Base-by-base conservation (phyloP, 306 rosid species). In the Notholithocarpus densiflorus region DNA sequence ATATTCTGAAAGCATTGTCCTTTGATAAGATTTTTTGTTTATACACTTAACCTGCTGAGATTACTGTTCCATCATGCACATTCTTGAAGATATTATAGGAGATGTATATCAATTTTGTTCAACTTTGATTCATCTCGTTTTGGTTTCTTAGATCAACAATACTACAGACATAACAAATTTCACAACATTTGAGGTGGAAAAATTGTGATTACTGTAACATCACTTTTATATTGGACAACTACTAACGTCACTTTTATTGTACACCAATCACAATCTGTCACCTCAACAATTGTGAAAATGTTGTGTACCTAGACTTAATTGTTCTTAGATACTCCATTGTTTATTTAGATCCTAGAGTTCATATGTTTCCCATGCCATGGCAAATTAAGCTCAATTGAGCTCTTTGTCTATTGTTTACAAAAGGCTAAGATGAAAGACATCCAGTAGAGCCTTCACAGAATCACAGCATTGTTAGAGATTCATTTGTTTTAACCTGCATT, bases 371-470 rank as follows among this genome's bases (percentile, higher is more conserved):
- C 11, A 40, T 40, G 45, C 45, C 45, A 40, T 40, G 45, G 45
- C 11, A 40, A 40, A 40, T 40, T 8, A 8, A n/a, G n/a, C n/a
- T n/a, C n/a, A n/a, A n/a, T n/a, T n/a, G n/a, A 26, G 66, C 56
- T 69, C 18, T 71, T 82, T 84, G 11, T 37, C 52, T 70, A 31
- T 77, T 19, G 61, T 56, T 68, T 24, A 19, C 27, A 21, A 8
- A 40, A 40, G 0, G 45, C 45, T 40, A 43, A 64, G 71, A 64
- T 15, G 21, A 64, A 31, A 64, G 71, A 65, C 18, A 23, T 26
- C 53, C 20, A 7, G 45, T 37, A 9, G 24, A 17, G 24, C 72
- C n/a, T 29, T 17, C 27, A 24, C 45, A 40, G 12, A 40, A 40
- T 40, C 11, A 40, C 57, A 23, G 21, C 68, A 75, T 65, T 24